These are phyloP conservation scores for Letharia lupina DNA, from an alignment of 495 filamentous ascomycete species.

Conservation along the genomic window DNA sequence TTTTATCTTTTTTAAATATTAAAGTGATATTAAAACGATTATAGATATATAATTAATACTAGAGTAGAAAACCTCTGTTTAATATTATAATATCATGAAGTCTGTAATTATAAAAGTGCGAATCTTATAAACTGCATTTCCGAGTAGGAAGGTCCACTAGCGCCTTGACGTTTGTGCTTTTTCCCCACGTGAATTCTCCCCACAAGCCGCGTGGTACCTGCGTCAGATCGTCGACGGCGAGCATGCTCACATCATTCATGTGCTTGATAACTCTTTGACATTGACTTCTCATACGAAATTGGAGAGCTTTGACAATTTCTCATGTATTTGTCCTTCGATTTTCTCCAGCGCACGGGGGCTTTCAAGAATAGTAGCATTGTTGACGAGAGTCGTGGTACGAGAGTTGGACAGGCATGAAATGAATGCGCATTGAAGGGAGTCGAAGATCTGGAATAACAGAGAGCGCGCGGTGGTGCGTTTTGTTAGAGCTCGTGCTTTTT, in stretches of 20 bases:
- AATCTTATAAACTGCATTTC: too few species aligned
- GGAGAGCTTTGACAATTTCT: background rate
- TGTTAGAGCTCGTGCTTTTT: background rate
- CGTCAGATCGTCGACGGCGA: slow-evolving; percentile 9
- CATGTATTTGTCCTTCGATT: background rate
- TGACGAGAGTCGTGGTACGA: background rate
- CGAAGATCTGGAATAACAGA: background rate
- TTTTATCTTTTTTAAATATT: too few species aligned
- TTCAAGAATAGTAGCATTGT: background rate
- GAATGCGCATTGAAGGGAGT: background rate
- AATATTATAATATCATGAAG: too few species aligned
- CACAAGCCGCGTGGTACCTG: slow-evolving; percentile 11
- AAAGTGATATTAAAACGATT: too few species aligned
- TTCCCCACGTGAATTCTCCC: too few species aligned
- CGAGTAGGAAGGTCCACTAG: too few species aligned
- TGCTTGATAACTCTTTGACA: background rate
- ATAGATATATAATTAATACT: too few species aligned
- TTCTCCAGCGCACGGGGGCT: background rate
- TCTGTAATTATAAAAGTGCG: too few species aligned
- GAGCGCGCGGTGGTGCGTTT: too few species aligned
- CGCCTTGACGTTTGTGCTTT: too few species aligned
- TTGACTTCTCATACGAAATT: background rate
- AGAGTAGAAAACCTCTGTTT: too few species aligned
- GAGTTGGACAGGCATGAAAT: background rate
- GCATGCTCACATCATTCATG: background rate